These are phyloP conservation scores for Pichia terricola DNA, from an alignment of 1,139 yeast species.

Conservation along the genomic window DNA sequence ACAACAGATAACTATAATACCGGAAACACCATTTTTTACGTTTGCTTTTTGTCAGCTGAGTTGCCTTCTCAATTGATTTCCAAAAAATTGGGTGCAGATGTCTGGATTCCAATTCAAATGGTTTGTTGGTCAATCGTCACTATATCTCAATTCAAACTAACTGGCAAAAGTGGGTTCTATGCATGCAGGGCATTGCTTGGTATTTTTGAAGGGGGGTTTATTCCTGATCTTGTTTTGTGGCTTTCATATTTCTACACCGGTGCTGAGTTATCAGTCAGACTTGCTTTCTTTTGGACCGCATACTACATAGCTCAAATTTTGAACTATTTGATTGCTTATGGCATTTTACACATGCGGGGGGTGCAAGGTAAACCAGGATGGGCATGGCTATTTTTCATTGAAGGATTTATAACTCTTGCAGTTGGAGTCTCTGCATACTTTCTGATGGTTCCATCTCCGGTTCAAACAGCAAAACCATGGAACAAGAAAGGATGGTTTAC, in stretches of 20 bases:
- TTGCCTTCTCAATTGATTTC: constrained; percentile 47
- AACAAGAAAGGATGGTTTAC: constrained; percentile 49
- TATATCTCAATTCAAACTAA: constrained; percentile 35
- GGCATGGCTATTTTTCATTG: constrained; percentile 59
- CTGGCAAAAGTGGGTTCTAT: constrained; percentile 29
- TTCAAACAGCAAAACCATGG: constrained; percentile 42
- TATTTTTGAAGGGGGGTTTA: constrained; percentile 46
- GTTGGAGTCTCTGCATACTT: constrained; percentile 46
- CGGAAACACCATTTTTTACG: constrained; percentile 37
- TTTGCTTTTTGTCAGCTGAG: constrained; percentile 41
- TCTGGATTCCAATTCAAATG: constrained; percentile 47
- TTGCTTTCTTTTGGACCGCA: constrained; percentile 43
- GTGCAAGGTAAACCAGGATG: constrained; percentile 39
- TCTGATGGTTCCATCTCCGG: constrained; percentile 52
- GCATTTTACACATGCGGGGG: constrained; percentile 35
- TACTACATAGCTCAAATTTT: constrained; percentile 32
- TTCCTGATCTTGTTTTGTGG: constrained; percentile 47
- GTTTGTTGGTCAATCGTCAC: constrained; percentile 43
- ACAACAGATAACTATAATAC: constrained; percentile 39
- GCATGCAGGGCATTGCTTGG: constrained; percentile 40
- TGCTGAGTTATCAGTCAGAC: constrained; percentile 39
- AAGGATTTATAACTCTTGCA: constrained; percentile 46
- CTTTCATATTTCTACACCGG: constrained; percentile 46
- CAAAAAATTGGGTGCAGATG: constrained; percentile 43
- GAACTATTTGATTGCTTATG: constrained; percentile 37